These are phyloP conservation scores for Aureobasidium namibiae DNA, from an alignment of 2,329 filamentous ascomycete genomes.

Conservation along the genomic window DNA sequence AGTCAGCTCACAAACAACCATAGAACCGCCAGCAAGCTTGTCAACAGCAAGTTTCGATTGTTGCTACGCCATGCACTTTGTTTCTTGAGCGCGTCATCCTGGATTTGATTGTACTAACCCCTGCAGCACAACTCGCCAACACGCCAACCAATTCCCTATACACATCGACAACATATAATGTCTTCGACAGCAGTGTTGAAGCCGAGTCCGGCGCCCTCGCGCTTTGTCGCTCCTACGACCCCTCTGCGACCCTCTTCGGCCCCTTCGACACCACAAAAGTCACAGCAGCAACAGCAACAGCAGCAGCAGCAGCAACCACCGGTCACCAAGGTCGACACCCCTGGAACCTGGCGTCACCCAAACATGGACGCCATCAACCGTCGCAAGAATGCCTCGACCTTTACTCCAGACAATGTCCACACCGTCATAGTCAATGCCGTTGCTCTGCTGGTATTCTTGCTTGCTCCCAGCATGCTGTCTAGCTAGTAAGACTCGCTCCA, in stretches of 20 bases:
- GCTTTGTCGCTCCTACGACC: conserved; percentile 19
- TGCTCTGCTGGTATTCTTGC: conserved; percentile 44
- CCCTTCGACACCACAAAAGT: conserved; percentile 3
- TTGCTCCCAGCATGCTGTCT: conserved; percentile 26
- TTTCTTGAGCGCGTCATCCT: neutral
- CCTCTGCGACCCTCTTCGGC: conserved; percentile 11
- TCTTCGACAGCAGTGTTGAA: conserved; percentile 20
- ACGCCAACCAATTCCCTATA: neutral
- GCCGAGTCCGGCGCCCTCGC: conserved; percentile 7
- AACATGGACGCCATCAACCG: conserved; percentile 77
- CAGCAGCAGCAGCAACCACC: no score
- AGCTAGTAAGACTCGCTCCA: conserved; percentile 11
- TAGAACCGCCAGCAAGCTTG: neutral
- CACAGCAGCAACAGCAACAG: neutral
- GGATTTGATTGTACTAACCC: neutral
- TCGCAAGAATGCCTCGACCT: conserved; percentile 69
- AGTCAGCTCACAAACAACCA: neutral
- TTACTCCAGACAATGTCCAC: conserved; percentile 67
- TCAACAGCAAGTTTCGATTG: neutral
- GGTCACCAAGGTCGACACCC: conserved; percentile 11
- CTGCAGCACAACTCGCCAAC: neutral
- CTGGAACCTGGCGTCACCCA: conserved; percentile 84
- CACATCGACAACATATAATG: conserved; percentile 15
- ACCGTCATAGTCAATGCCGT: conserved; percentile 60
- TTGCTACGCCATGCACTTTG: neutral